Evolutionary conservation across 139 green algal species (phyloP).

Genomic region (Axilococcus clingmanii): DNA sequence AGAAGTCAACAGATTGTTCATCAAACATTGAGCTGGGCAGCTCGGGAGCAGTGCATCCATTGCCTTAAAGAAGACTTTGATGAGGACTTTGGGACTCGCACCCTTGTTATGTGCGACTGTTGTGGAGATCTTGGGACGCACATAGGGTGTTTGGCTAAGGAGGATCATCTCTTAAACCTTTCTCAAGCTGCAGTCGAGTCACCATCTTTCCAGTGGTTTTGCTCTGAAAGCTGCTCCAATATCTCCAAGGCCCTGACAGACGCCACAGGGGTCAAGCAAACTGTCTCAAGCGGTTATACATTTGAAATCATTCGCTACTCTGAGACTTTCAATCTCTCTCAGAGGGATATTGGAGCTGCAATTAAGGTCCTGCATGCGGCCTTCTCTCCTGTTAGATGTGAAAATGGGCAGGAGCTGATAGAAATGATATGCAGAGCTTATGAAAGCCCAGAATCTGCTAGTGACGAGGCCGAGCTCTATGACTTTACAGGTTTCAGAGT

Average conservation of each 20-base stretch:
- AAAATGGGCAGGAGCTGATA: constrained; percentile 49
- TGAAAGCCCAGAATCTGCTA: constrained; percentile 23
- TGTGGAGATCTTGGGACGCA: constrained; percentile 15
- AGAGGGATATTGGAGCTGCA: constrained; percentile 18
- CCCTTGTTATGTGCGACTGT: constrained; percentile 16
- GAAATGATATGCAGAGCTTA: constrained; percentile 48
- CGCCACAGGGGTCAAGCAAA: too few relatives aligned
- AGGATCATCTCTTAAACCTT: constrained; percentile 1
- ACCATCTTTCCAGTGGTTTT: constrained; percentile 24
- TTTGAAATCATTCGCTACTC: constrained; percentile 1
- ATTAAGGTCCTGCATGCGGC: constrained; percentile 35
- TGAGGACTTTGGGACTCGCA: not conserved
- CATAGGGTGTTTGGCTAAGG: constrained; percentile 3
- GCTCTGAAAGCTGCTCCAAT: too few relatives aligned
- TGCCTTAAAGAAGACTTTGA: not conserved
- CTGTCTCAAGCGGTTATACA: constrained; percentile 9
- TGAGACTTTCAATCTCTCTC: not conserved
- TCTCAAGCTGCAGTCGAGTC: constrained; percentile 1
- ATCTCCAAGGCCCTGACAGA: too few relatives aligned
- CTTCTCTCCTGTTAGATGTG: constrained; percentile 49
- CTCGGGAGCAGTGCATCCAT: constrained; percentile 1
- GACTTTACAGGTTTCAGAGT: constrained; percentile 31
- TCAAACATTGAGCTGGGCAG: too few relatives aligned
- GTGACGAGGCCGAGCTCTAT: constrained; percentile 2
- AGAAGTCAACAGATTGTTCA: too few relatives aligned